phyloP scores from a whole-genome alignment of 2,329 filamentous ascomycete species.

The Monosporascus sp. region DNA sequence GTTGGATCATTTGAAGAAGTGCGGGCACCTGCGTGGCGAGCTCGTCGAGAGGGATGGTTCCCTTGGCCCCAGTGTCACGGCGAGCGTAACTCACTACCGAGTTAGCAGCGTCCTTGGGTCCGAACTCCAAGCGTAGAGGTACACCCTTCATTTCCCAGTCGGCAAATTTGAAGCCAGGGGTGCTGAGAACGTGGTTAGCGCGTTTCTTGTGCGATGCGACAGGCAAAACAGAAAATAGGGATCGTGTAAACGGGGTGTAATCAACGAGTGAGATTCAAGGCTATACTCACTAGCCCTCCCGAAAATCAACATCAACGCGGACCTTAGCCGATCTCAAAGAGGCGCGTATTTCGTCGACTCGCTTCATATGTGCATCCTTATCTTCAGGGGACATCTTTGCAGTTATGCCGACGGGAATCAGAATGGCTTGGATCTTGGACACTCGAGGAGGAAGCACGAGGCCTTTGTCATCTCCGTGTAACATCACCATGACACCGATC shows the following conservation, averaged over 20 bases:
- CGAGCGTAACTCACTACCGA: constrained; percentile 79
- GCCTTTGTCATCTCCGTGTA: constrained; percentile 93
- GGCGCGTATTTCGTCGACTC: constrained; percentile 65
- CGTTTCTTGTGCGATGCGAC: too few species aligned
- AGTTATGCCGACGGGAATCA: constrained; percentile 90
- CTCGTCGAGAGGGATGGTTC: constrained; percentile 69
- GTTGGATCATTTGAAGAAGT: constrained; percentile 85
- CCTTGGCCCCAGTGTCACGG: constrained; percentile 82
- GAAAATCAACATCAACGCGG: constrained; percentile 73
- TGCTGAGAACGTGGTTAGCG: constrained; percentile 31
- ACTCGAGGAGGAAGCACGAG: constrained; percentile 89
- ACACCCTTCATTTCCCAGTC: constrained; percentile 98
- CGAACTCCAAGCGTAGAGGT: constrained; percentile 89
- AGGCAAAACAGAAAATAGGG: not conserved
- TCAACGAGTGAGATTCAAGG: constrained; percentile 4
- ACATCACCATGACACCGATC: constrained; percentile 98
- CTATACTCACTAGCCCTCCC: constrained; percentile 64
- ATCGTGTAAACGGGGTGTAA: not conserved
- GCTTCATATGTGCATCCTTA: constrained; percentile 66
- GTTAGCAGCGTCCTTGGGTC: constrained; percentile 87
- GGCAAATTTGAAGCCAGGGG: constrained; percentile 97
- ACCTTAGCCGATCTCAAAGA: constrained; percentile 69
- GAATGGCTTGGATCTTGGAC: constrained; percentile 76
- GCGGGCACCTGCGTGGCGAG: constrained; percentile 68
- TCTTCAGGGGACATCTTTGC: constrained; percentile 81